phyloP scores from a whole-genome alignment of 768 basidiomycete genomes.

The Gyrodon lividus region DNA sequence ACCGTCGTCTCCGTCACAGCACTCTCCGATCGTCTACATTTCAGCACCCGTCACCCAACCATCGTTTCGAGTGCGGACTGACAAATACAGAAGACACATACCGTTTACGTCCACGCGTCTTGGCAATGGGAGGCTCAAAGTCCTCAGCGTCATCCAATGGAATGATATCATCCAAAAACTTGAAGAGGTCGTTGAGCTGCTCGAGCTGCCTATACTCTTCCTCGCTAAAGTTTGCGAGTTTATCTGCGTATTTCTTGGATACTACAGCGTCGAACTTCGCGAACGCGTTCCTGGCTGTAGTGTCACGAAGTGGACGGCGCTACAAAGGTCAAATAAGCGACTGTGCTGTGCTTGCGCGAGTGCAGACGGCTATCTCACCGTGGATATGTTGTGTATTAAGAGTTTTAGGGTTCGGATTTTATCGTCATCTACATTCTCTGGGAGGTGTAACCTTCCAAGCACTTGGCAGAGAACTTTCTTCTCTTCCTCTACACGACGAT shows the following conservation, averaged over 20 bases:
- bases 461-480: constrained; percentile 65
- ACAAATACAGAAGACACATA: constrained; percentile 29
- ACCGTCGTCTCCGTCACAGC: constrained; percentile 44
- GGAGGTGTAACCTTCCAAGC: constrained; percentile 62
- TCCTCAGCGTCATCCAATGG: constrained; percentile 64
- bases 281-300: constrained; percentile 65
- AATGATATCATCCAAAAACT: constrained; percentile 70
- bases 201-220: constrained; percentile 67
- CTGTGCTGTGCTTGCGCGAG: too few species aligned
- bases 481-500: constrained; percentile 49
- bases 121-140: constrained; percentile 37
- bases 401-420: constrained; percentile 63
- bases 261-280: constrained; percentile 65
- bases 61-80: not conserved
- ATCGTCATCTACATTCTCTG: constrained; percentile 67
- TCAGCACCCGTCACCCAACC: not conserved
- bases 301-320: constrained; percentile 61
- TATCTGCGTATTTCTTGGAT: constrained; percentile 68
- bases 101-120: constrained; percentile 49
- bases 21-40: constrained; percentile 57
- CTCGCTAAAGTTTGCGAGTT: constrained; percentile 70
- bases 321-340: constrained; percentile 20
- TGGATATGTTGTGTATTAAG: constrained; percentile 46
- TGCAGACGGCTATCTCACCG: constrained; percentile 1
- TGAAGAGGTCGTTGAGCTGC: constrained; percentile 60